These are phyloP conservation scores for Sonneratia alba DNA, from an alignment of 345 rosid species.

Conservation along the genomic window DNA sequence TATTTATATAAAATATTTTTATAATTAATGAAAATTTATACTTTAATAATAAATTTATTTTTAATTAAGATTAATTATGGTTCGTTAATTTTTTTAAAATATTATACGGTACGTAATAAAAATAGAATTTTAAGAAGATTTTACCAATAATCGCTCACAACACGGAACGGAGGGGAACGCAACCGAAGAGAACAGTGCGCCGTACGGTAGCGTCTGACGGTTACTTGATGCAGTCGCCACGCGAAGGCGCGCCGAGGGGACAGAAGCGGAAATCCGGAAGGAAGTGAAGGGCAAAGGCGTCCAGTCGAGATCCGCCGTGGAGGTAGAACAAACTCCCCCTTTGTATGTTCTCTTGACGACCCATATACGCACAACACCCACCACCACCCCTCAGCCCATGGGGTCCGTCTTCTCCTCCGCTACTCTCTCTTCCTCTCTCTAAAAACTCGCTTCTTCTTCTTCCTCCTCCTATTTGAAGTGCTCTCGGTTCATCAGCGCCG, in stretches of 20 bases:
- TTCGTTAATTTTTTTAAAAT: too few species aligned
- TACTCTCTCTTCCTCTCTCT: background rate
- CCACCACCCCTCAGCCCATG: background rate
- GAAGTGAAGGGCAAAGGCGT: background rate
- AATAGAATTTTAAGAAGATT: too few species aligned
- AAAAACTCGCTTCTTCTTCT: background rate
- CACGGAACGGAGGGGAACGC: background rate
- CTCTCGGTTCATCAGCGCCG: background rate
- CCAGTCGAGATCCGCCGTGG: background rate
- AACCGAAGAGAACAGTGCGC: background rate
- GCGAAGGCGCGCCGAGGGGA: background rate
- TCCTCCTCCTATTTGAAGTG: background rate
- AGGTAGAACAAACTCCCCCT: slow-evolving; percentile 3
- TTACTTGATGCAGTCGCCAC: background rate
- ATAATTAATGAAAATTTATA: too few species aligned
- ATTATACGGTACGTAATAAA: too few species aligned
- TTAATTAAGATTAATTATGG: too few species aligned
- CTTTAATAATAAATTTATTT: too few species aligned
- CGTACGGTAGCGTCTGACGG: background rate
- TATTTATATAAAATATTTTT: too few species aligned
- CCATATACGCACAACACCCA: background rate
- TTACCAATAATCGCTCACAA: too few species aligned
- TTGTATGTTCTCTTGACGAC: background rate
- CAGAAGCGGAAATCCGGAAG: background rate
- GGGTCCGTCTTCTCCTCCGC: background rate